Evolutionary conservation across 2,329 filamentous ascomycete species (phyloP), one percentile per base, ranked within the genome.

Genomic region (Dothiorella sarmentorum): DNA sequence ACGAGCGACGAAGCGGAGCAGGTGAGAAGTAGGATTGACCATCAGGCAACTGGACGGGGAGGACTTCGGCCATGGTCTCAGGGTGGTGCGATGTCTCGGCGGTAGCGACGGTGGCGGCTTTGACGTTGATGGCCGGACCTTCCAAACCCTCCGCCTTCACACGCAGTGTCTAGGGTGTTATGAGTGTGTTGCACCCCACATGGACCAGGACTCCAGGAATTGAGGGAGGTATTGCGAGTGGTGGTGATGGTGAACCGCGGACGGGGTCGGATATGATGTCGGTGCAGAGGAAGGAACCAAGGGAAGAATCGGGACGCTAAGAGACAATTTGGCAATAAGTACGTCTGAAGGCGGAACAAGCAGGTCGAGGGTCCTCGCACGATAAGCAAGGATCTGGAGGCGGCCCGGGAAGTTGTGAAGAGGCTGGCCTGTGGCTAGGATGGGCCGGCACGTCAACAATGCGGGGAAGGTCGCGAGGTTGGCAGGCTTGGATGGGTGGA

Each of bases 41-140:
- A 58, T 79, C 73, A 31, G 74, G 70, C 68, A 76, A 66, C 49
- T 72, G 73, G 22, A 68, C 65, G 40, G 71, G 69, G 45, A 78
- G 67, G 13, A 78, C 75, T 64, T 78, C 74, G 35, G 76, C 71
- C 76, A 78, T 78, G 66, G 64, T 65, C 20, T 38, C 20, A 17
- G 22, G 11, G 56, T 52, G 44, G 37, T 35, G 26, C 33, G 56
- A 43, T 24, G 42, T 20, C 33, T 51, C 35, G n/a, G 49, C 49
- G 40, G 49, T 29, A 40, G 20, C 31, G 35, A 20, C 33, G 35
- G 49, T 53, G 49, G 33, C 49, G 49, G 49, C 49, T 53, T 53
- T 29, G 56, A 52, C 22, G 10, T 17, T 20, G 6, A 13, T 20
- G 17, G 22, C 24, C 37, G 35, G 45, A 26, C 33, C 29, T 18